Evolutionary conservation across 2,329 filamentous ascomycete genomes (phyloP).

Genomic region (Aspergillus sp.): DNA sequence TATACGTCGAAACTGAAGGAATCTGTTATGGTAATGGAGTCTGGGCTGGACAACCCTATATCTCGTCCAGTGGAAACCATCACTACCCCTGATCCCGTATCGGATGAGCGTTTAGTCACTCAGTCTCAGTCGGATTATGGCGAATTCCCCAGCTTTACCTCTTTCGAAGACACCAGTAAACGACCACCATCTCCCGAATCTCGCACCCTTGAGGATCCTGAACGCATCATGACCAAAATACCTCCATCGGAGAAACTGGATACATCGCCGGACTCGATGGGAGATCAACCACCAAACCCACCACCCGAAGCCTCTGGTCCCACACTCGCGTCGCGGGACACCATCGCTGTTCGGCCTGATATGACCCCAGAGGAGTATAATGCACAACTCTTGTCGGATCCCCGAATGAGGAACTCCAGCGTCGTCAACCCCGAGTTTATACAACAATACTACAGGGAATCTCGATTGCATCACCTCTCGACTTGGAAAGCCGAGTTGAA

Average conservation of each 20-base stretch:
- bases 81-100: background rate
- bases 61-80: background rate
- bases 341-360: slow-evolving; percentile 34
- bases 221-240: background rate
- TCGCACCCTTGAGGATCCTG: background rate
- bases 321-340: slow-evolving; percentile 19
- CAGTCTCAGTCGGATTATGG: slow-evolving; percentile 46
- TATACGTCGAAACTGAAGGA: slow-evolving; percentile 70
- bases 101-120: slow-evolving; percentile 22
- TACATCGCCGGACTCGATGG: background rate
- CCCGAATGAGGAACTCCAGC: slow-evolving; percentile 81
- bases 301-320: slow-evolving; percentile 2
- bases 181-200: background rate
- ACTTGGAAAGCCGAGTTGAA: slow-evolving; percentile 97
- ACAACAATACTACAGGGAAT: slow-evolving; percentile 92
- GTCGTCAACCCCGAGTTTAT: slow-evolving; percentile 91
- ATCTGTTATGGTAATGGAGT: slow-evolving; percentile 26
- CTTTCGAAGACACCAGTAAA: slow-evolving; percentile 16
- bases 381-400: slow-evolving; percentile 76
- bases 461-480: slow-evolving; percentile 88
- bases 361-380: slow-evolving; percentile 94
- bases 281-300: slow-evolving; percentile 1
- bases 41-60: slow-evolving; percentile 16
- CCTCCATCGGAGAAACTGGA: background rate
- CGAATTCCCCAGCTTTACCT: slow-evolving; percentile 35